Evolutionary conservation across 352 stramenopile genomes (phyloP).

Genomic region (Pythium scleroteichum): DNA sequence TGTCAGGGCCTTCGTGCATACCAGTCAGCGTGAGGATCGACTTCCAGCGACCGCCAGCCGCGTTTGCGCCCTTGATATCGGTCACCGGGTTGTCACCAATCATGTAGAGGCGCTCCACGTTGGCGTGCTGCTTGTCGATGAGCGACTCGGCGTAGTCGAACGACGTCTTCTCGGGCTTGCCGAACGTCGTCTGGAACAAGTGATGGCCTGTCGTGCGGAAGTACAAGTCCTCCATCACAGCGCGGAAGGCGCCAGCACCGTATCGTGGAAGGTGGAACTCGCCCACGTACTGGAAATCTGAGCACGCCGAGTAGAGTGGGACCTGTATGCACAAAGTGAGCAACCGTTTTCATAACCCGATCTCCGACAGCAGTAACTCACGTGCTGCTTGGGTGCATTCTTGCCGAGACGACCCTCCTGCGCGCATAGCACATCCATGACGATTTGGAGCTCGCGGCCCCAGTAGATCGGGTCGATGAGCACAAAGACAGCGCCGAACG

Average conservation of each 20-base stretch:
- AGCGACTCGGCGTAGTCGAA: slow-evolving; percentile 78
- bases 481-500: slow-evolving; percentile 70
- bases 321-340: slow-evolving; percentile 35
- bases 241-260: slow-evolving; percentile 78
- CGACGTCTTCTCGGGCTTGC: slow-evolving; percentile 77
- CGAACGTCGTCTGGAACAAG: slow-evolving; percentile 71
- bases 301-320: slow-evolving; percentile 84
- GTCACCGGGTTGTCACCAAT: slow-evolving; percentile 84
- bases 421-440: slow-evolving; percentile 73
- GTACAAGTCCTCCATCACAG: slow-evolving; percentile 79
- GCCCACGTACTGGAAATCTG: slow-evolving; percentile 87
- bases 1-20: slow-evolving; percentile 73
- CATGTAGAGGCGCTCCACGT: slow-evolving; percentile 85
- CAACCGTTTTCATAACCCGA: no score
- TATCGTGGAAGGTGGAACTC: slow-evolving; percentile 84
- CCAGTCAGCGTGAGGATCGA: slow-evolving; percentile 83
- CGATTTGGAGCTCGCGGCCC: slow-evolving; percentile 73
- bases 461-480: slow-evolving; percentile 81
- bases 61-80: slow-evolving; percentile 81
- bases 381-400: slow-evolving; percentile 46
- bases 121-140: slow-evolving; percentile 64
- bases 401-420: slow-evolving; percentile 53
- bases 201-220: slow-evolving; percentile 78
- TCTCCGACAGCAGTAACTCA: slow-evolving; percentile 4
- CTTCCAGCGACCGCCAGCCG: slow-evolving; percentile 74